phyloP scores from a whole-genome alignment of 78 protist species.

The slime mould (Dictyostelium discoideum) region DNA sequence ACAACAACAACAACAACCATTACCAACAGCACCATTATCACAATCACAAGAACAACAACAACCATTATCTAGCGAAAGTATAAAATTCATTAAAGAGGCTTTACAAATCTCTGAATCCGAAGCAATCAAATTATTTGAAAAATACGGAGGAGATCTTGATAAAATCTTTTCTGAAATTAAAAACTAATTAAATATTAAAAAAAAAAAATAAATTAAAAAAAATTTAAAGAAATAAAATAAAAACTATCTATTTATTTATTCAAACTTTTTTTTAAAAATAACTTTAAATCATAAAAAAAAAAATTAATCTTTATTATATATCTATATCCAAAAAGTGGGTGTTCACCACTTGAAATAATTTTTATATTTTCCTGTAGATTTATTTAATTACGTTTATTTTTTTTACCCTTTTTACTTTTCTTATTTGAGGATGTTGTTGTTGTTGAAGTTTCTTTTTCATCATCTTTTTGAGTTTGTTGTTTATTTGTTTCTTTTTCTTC shows the following conservation, averaged over 20 bases:
- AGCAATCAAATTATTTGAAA: not conserved
- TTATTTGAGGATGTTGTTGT: not conserved
- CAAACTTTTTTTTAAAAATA: not conserved
- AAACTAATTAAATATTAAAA: not conserved
- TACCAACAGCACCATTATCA: not conserved
- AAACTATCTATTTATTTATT: too few species aligned
- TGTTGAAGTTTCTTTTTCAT: not conserved
- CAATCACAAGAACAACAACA: not conserved
- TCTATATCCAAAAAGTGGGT: not conserved
- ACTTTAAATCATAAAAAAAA: not conserved
- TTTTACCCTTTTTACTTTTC: not conserved
- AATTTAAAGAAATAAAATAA: too few species aligned
- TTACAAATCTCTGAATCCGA: slow-evolving; percentile 9
- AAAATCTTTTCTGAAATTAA: slow-evolving; percentile 10
- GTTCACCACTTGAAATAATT: not conserved
- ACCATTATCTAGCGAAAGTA: not conserved
- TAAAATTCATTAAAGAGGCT: slow-evolving; percentile 26
- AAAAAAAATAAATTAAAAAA: too few species aligned
- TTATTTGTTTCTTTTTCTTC: not conserved
- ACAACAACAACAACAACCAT: slow-evolving; percentile 13
- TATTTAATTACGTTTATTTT: not conserved
- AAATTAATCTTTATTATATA: too few species aligned
- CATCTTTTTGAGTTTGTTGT: not conserved
- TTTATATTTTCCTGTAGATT: too few species aligned
- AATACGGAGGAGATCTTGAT: not conserved